A percentile compares a stretch with the other conserved stretches of the same genome.
phyloP scores from a whole-genome alignment of 2,329 filamentous ascomycete genomes.

The Colletotrichum lentis region DNA sequence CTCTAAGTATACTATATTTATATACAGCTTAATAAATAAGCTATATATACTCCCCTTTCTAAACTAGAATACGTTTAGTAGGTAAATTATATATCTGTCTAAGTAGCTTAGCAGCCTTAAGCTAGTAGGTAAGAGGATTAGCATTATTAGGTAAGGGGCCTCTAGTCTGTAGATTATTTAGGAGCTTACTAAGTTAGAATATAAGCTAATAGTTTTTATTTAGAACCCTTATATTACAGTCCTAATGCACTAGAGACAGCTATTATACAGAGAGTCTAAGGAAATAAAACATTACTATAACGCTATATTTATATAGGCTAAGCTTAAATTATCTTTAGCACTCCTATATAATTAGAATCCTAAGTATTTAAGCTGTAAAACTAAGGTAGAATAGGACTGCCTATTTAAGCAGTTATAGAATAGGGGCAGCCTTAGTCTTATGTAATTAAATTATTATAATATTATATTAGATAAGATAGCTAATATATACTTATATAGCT shows the following conservation, averaged over 20 bases:
- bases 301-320: constrained; percentile 50
- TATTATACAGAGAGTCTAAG: too few species aligned
- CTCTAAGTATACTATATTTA: constrained; percentile 54
- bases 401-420: constrained; percentile 56
- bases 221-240: constrained; percentile 66
- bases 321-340: constrained; percentile 4
- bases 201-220: constrained; percentile 58
- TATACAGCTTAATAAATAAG: constrained; percentile 57
- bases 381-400: constrained; percentile 52
- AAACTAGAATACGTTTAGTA: constrained; percentile 47
- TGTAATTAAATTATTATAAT: constrained; percentile 51
- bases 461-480: constrained; percentile 6
- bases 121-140: too few species aligned
- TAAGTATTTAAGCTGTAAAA: constrained; percentile 26
- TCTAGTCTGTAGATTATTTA: constrained; percentile 15
- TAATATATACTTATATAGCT: constrained; percentile 26
- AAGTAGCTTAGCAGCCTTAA: too few species aligned
- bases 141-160: too few species aligned
- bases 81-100: constrained; percentile 44
- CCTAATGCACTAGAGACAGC: constrained; percentile 61
- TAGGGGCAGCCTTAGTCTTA: too few species aligned
- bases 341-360: neutral
- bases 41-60: constrained; percentile 48
- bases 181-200: constrained; percentile 46
- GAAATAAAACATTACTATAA: constrained; percentile 48